Evolutionary conservation across 441 rosid species (phyloP), one percentile per base, ranked within the genome.

Genomic region (Macaranga tanarius): DNA sequence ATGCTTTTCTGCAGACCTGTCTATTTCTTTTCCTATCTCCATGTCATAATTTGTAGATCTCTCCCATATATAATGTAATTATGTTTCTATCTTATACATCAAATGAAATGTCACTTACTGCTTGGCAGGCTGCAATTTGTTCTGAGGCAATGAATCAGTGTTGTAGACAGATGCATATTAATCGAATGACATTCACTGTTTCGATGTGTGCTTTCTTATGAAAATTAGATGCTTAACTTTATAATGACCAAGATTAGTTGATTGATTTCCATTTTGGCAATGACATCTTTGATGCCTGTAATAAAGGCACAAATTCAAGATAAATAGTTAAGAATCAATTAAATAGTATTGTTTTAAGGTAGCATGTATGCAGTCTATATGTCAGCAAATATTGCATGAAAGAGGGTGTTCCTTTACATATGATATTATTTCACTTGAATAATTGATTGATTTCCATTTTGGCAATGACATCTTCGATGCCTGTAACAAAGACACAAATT

Each of bases 211-310:
- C n/a, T 64, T 31, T 55, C 52, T 60, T 54, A 60, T 31, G 22
- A 19, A 64, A 72, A 58, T 67, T 68, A 5, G 23, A 67, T 22
- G 19, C n/a, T 7, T 19, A 60, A 40, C 52, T 66, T 60, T 45
- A 60, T 26, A 47, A 4, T 34, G 38, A 34, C 38, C 38, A 34
- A 4, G 38, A 22, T 7, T 20, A 57, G 44, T 5, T 68, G n/a
- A 74, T 59, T 2, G 10, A 25, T 50, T 57, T 42, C 19, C 16
- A 23, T 7, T 55, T 25, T 26, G 62, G 55, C 16, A 44, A 55
- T 54, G 16, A 19, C 26, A 20, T 44, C 28, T 54, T 64, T 45
- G 26, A 16, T 40, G 55, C 47, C 45, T 26, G 10, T 31, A 50
- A 34, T 7, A 22, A 57, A 56, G 38, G 13, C 38, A 44, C 20